Evolutionary conservation across 768 basidiomycete species (phyloP).

Genomic region (Suillus discolor): DNA sequence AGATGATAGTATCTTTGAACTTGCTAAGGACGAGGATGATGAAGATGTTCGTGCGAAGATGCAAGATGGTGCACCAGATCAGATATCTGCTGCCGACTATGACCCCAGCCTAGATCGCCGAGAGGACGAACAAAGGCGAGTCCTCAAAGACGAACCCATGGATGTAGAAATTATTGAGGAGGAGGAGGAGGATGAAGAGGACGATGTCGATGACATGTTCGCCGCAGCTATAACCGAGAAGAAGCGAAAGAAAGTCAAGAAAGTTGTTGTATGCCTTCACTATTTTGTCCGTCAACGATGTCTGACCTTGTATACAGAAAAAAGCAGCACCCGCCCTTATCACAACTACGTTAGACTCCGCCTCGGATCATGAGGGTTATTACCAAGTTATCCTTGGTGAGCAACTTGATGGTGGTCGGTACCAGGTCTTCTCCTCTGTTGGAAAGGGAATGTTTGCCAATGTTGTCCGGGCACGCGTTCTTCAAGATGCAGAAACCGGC

Average conservation of each 20-base stretch:
- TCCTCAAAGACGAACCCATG: conserved; percentile 42
- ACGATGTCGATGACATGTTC: conserved; percentile 97
- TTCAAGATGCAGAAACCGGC: conserved; percentile 62
- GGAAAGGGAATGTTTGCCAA: conserved; percentile 99
- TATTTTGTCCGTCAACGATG: conserved; percentile 1
- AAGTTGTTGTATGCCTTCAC: conserved; percentile 47
- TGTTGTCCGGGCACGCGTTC: conserved; percentile 86
- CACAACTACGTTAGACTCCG: conserved; percentile 82
- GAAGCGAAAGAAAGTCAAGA: conserved; percentile 63
- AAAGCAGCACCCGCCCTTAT: conserved; percentile 62
- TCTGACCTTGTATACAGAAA: conserved; percentile 38
- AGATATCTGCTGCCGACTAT: conserved; percentile 92
- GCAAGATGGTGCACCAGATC: conserved; percentile 55
- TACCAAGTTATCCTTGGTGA: conserved; percentile 95
- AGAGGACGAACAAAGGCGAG: conserved; percentile 79
- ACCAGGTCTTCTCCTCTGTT: conserved; percentile 93
- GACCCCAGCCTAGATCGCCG: conserved; percentile 82
- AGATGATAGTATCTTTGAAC: conserved; percentile 58
- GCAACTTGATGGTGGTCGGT: conserved; percentile 87
- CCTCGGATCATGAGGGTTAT: conserved; percentile 94
- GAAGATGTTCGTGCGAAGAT: conserved; percentile 48
- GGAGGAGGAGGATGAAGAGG: conserved; percentile 61
- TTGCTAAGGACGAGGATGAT: conserved; percentile 66
- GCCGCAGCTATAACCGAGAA: conserved; percentile 54
- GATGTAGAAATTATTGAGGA: conserved; percentile 46